Evolutionary conservation across 2,329 filamentous ascomycete species (phyloP), one percentile per base, ranked within the genome.

Genomic region (Pseudopithomyces maydicus): DNA sequence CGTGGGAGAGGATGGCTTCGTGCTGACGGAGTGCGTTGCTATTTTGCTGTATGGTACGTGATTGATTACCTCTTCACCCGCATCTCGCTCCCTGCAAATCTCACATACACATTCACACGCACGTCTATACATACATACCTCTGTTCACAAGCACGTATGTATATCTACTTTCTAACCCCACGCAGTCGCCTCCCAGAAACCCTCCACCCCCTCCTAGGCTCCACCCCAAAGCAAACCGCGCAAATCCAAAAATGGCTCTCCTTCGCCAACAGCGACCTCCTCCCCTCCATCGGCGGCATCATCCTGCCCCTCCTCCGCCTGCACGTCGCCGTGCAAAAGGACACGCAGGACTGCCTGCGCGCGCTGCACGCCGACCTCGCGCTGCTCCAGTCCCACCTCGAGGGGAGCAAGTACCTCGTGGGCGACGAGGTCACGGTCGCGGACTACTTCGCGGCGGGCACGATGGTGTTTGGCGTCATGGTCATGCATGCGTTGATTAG

Each of bases 161-260:
- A 29, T 29, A 29, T 5, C 5, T 29, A 29, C 26, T 5, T 8
- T 5, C 26, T 29, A 29, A 29, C 26, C 4, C 26, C 26, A n/a
- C 26, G 5, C 26, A 29, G 26, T 29, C 4, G 8, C 26, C 26
- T 29, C 26, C 26, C 26, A 29, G 8, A 5, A 4, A 4, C 26
- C 26, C 26, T 5, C 26, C 26, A 29, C 26, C 26, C 26, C 26
- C 26, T 29, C 26, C 26, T 29, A 29, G 26, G 26, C 26, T 8
- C 4, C 32, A 47, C 44, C 32, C 23, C 22, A 5, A n/a, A n/a
- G n/a, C n/a, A n/a, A n/a, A n/a, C n/a, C n/a, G n/a, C n/a, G n/a
- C n/a, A 29, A 12, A 47, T 47, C 44, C 44, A 26, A 12, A 47
- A 29, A 47, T 47, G 44, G 44, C 20, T 47, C 10, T 47, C 44